Conservation (phyloP, 345 rosid species). For the Aquilaria malaccensis region DNA sequence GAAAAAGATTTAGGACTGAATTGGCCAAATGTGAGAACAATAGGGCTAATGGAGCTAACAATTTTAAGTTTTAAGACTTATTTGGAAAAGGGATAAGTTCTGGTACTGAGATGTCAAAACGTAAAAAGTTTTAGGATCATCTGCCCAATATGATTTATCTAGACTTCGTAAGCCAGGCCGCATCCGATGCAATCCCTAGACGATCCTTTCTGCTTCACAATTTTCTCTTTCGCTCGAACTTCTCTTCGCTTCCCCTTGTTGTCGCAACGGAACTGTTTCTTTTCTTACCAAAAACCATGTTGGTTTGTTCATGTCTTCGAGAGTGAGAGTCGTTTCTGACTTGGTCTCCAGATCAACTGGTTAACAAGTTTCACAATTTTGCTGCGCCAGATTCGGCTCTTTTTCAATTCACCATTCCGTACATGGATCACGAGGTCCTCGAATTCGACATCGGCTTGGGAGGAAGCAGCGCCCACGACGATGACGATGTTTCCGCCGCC, state of each 20-base stretch:
- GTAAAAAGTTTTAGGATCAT: too few species aligned
- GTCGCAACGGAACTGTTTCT: background rate
- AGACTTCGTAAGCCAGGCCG: too few species aligned
- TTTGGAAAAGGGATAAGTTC: too few species aligned
- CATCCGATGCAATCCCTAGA: too few species aligned
- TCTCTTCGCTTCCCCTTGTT: background rate
- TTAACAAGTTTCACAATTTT: background rate
- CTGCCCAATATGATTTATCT: too few species aligned
- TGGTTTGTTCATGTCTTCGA: background rate
- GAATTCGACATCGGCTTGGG: slow-evolving; percentile 39
- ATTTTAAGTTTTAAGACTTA: too few species aligned
- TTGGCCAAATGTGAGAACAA: too few species aligned
- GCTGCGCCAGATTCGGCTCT: background rate
- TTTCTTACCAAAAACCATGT: too few species aligned
- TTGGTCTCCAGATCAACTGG: background rate
- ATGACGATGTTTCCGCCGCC: slow-evolving; percentile 25
- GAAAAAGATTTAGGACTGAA: too few species aligned
- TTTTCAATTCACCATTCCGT: background rate
- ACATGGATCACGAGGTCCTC: slow-evolving; percentile 34
- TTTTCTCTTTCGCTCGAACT: background rate
- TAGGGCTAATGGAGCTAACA: too few species aligned
- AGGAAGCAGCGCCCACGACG: slow-evolving; percentile 29
- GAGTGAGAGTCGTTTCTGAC: background rate
- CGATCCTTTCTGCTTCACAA: background rate
- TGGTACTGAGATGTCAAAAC: too few species aligned